These are phyloP conservation scores for Dacryopinax spathularia DNA, from an alignment of 768 basidiomycete genomes.

Conservation along the genomic window DNA sequence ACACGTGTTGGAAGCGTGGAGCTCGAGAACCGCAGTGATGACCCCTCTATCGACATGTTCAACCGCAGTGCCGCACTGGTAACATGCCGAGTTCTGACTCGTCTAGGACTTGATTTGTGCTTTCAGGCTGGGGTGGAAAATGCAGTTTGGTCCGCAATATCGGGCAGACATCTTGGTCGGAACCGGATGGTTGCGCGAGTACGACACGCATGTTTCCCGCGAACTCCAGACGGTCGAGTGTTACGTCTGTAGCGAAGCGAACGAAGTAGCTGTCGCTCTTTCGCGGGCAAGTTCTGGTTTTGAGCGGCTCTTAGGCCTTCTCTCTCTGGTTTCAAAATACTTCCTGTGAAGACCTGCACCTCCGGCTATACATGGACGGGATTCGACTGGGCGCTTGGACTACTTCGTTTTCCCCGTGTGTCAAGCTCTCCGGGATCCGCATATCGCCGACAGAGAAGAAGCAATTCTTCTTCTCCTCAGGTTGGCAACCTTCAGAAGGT, in stretches of 20 bases:
- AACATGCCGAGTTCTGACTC: no score
- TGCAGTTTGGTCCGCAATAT: neutral
- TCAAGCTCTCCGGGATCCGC: neutral
- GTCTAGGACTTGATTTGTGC: neutral
- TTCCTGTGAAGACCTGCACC: neutral
- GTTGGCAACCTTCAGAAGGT: neutral
- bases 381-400: neutral
- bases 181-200: neutral
- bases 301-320: neutral
- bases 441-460: neutral
- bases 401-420: neutral
- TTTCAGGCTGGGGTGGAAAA: neutral
- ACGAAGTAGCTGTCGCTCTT: neutral
- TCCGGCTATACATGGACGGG: neutral
- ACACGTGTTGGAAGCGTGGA: no score
- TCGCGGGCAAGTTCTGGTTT: neutral
- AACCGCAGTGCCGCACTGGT: no score
- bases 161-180: neutral
- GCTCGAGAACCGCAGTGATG: no score
- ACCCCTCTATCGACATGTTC: no score
- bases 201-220: neutral
- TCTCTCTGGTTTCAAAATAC: neutral
- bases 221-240: neutral
- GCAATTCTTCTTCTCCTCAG: neutral
- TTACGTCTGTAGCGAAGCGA: neutral